phyloP scores from a whole-genome alignment of 805 yeast species.

The Suhomyces kilbournensis region DNA sequence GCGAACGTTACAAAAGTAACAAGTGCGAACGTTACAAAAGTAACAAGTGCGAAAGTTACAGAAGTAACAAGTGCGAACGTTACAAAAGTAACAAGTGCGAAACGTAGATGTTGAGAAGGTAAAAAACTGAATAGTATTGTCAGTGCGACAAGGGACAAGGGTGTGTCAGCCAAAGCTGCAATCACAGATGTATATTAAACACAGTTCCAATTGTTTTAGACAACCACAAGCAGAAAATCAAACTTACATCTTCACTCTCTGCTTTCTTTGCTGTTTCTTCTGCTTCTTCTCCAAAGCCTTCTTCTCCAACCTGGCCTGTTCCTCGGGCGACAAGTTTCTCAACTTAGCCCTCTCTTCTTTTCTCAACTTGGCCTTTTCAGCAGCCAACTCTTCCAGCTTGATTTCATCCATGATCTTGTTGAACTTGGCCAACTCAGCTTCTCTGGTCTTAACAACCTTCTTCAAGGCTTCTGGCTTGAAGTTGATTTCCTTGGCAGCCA shows the following conservation, averaged over 20 bases:
- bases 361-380: slow-evolving; percentile 66
- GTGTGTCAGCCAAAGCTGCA: too few relatives aligned
- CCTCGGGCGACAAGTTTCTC: slow-evolving; percentile 64
- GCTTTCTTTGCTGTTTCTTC: slow-evolving; percentile 66
- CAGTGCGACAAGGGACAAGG: too few relatives aligned
- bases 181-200: too few relatives aligned
- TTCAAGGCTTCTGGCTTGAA: slow-evolving; percentile 74
- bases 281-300: slow-evolving; percentile 80
- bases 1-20: too few relatives aligned
- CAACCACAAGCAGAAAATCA: too few relatives aligned
- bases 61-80: too few relatives aligned
- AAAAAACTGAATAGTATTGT: too few relatives aligned
- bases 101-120: too few relatives aligned
- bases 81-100: too few relatives aligned
- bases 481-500: slow-evolving; percentile 46
- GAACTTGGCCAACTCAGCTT: slow-evolving; percentile 65
- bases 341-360: slow-evolving; percentile 60
- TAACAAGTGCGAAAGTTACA: too few relatives aligned
- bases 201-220: too few relatives aligned
- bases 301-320: slow-evolving; percentile 73
- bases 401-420: slow-evolving; percentile 63
- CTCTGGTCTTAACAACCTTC: slow-evolving; percentile 77
- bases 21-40: too few relatives aligned
- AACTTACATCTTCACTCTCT: slow-evolving; percentile 41
- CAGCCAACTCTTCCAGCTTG: slow-evolving; percentile 66